phyloP scores from a whole-genome alignment of 106 monocot species.

The Triglochin maritima region DNA sequence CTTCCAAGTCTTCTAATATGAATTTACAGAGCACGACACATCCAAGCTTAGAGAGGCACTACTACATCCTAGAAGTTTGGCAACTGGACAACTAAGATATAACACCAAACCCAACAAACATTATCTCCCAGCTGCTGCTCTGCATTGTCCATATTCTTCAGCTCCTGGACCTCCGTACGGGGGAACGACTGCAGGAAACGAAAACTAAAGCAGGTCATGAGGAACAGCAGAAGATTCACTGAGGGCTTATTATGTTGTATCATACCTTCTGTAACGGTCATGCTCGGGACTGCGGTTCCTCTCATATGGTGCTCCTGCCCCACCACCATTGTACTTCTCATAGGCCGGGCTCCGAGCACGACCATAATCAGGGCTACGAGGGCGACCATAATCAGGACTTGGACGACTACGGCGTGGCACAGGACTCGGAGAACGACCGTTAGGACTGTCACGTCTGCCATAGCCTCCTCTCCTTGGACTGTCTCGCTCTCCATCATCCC shows the following conservation, averaged over 20 bases:
- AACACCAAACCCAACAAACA: no score
- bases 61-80: no score
- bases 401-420: neutral
- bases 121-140: no score
- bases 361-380: constrained; percentile 32
- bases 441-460: constrained; percentile 40
- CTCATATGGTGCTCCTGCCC: constrained; percentile 13
- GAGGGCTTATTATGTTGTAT: neutral
- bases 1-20: no score
- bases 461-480: constrained; percentile 37
- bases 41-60: no score
- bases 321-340: constrained; percentile 21
- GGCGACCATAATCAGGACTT: constrained; percentile 46
- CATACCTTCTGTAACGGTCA: constrained; percentile 49
- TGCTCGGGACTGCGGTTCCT: constrained; percentile 52
- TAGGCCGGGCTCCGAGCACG: constrained; percentile 34
- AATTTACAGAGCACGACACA: no score
- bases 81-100: no score
- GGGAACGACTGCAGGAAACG: constrained; percentile 7
- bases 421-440: constrained; percentile 52
- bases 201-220: neutral
- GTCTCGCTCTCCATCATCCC: constrained; percentile 76
- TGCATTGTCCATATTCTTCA: neutral
- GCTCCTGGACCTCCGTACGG: constrained; percentile 15
- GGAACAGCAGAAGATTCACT: neutral